Percentiles rank a stretch among this genome's conserved stretches.
Conservation (phyloP, 805 yeast species). For the Millerozyma miso region DNA sequence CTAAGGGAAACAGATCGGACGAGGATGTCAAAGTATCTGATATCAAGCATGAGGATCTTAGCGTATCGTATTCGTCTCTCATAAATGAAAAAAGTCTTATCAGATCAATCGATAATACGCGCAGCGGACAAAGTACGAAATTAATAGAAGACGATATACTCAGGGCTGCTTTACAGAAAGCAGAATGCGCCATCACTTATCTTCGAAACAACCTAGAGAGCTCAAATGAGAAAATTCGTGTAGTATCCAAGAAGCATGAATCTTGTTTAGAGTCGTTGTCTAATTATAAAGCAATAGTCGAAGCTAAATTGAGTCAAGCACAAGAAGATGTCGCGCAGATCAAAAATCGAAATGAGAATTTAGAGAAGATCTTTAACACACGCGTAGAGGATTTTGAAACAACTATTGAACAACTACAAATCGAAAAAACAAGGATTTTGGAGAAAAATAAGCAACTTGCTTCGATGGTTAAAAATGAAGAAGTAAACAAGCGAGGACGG, state of each 20-base stretch:
- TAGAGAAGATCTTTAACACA: neutral
- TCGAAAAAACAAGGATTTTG: neutral
- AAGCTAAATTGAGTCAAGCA: neutral
- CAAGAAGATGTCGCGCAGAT: neutral
- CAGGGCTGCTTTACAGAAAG: neutral
- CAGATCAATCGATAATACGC: no score
- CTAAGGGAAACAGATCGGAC: no score
- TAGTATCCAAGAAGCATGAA: neutral
- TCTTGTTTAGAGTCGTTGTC: neutral
- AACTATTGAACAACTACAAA: neutral
- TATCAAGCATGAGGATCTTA: no score
- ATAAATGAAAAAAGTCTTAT: no score
- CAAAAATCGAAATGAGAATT: neutral
- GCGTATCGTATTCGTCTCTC: no score
- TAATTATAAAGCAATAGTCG: neutral
- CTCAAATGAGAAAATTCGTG: neutral
- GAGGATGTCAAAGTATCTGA: no score
- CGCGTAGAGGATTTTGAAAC: neutral
- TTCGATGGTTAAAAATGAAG: neutral
- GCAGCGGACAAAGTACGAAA: no score
- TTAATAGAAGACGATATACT: no score
- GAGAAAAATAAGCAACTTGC: neutral
- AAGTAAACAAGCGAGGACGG: neutral
- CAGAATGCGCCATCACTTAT: neutral
- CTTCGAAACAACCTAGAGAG: neutral